Evolutionary conservation across 2,329 filamentous ascomycete genomes (phyloP).

Genomic region (Sporothrix luriei): DNA sequence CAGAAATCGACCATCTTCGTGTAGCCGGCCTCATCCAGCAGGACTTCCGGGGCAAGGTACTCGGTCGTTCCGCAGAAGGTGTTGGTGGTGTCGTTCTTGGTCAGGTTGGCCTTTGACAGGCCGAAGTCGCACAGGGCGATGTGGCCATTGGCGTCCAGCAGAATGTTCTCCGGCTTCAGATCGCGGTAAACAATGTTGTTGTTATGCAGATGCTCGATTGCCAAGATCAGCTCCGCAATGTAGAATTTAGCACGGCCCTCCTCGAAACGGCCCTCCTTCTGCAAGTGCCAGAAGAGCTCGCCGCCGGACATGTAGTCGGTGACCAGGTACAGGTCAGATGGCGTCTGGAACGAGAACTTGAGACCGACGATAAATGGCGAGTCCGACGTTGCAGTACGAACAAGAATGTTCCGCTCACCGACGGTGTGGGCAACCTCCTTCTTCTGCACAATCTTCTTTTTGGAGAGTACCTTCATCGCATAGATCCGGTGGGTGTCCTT

Average conservation of each 20-base stretch:
- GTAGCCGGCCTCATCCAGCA: conserved; percentile 94
- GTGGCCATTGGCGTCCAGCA: conserved; percentile 94
- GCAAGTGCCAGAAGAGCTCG: conserved; percentile 97
- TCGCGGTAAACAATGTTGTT: conserved; percentile 98
- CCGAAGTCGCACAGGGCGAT: conserved; percentile 98
- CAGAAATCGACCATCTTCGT: conserved; percentile 99
- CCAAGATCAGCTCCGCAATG: conserved; percentile 94
- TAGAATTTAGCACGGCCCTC: conserved; percentile 97
- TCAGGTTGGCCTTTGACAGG: conserved; percentile 93
- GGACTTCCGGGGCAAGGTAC: conserved; percentile 91
- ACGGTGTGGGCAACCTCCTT: conserved; percentile 98
- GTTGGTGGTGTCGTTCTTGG: conserved; percentile 96
- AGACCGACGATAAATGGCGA: conserved; percentile 97
- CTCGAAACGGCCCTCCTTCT: conserved; percentile 94
- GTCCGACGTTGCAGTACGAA: conserved; percentile 91
- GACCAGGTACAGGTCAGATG: conserved; percentile 94
- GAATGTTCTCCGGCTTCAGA: conserved; percentile 95
- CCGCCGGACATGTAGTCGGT: conserved; percentile 99
- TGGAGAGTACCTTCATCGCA: conserved; percentile 98
- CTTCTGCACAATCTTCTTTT: conserved; percentile 99
- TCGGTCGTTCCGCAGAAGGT: conserved; percentile 99
- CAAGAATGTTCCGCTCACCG: conserved; percentile 94
- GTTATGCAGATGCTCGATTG: conserved; percentile 90
- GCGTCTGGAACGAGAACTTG: conserved; percentile 98
- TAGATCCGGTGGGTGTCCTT: conserved; percentile 95